A percentile compares a stretch with the other conserved stretches of the same genome.
phyloP scores from a whole-genome alignment of 371 early-diverging fungal species.

The Paraphysoderma sedebokerense region DNA sequence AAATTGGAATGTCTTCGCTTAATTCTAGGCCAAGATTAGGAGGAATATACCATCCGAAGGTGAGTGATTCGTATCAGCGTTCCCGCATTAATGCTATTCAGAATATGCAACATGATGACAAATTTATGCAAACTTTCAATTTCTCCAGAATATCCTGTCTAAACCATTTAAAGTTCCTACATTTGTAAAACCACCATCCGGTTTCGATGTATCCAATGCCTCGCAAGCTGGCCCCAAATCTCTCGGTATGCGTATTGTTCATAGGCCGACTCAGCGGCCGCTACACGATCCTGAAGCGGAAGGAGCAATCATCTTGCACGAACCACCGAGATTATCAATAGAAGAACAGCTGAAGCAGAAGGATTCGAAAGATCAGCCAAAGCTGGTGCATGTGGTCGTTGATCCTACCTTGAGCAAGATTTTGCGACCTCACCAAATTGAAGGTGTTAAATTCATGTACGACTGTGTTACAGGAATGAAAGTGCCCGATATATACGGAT shows the following conservation, averaged over 20 bases:
- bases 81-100: too few relatives aligned
- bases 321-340: slow-evolving; percentile 36
- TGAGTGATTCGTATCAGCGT: too few relatives aligned
- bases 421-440: slow-evolving; percentile 89
- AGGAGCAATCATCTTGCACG: slow-evolving; percentile 69
- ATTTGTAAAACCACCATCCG: slow-evolving; percentile 1
- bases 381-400: slow-evolving; percentile 39
- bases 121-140: too few relatives aligned
- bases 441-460: slow-evolving; percentile 85
- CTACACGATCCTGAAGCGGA: slow-evolving; percentile 71
- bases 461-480: slow-evolving; percentile 72
- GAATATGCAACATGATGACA: too few relatives aligned
- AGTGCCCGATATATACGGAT: slow-evolving; percentile 39
- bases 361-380: slow-evolving; percentile 10
- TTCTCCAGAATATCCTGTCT: slow-evolving; percentile 15
- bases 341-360: slow-evolving; percentile 13
- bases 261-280: slow-evolving; percentile 30
- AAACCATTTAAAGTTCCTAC: slow-evolving; percentile 20
- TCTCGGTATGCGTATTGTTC: slow-evolving; percentile 43
- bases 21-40: too few relatives aligned
- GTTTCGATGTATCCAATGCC: background rate
- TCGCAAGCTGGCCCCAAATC: slow-evolving; percentile 4
- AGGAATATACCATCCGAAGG: too few relatives aligned
- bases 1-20: too few relatives aligned
- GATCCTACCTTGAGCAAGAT: slow-evolving; percentile 72